Base-by-base conservation (phyloP, 306 rosid species). In the Fragaria vesca region DNA sequence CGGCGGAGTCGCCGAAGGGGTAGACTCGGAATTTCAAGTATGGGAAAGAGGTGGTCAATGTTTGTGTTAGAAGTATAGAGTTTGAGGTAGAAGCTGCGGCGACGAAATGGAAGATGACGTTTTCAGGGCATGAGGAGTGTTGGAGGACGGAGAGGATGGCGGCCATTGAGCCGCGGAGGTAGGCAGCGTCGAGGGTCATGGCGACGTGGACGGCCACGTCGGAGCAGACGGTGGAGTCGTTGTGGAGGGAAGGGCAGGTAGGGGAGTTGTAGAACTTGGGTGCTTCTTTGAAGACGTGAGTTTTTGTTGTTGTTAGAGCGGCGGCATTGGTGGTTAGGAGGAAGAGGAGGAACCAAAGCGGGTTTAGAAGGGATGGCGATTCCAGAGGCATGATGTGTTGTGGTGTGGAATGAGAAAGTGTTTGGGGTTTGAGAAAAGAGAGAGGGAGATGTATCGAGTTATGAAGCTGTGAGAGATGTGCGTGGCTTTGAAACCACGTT, bases 81-180 rank as follows among this genome's bases (percentile, higher is more conserved):
- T 85, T 77, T 61, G 79, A 55, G 61, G 83, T 28, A 0, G 92
- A 82, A 2, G 88, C 82, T n/a, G 92, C 81, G 36, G 93, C 82
- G 66, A 95, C 76, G 71, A 95, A 95, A 60, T 95, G 97, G 90
- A 95, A 95, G 69, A 88, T 2, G 26, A 82, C 73, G 80, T 87
- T 90, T 73, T 95, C 94, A 0, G 99, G 99, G 77, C 99, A 95
- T 8, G 97, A 91, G 6, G 97, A 93, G 85, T 95, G 99, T 74
- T 93, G 97, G 74, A 95, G 97, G 45, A 91, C 93, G 67, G 99
- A 95, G 74, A 91, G 91, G 75, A 95, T 89, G 4, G 93, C 99
- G 0, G 99, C 97, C 97, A 93, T 87, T 82, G 97, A 93, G 28
- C 99, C 99, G 0, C 99, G 97, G 57, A 95, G 90, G 88, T 95